phyloP scores from a whole-genome alignment of 345 rosid species.

The Jatropha curcas region DNA sequence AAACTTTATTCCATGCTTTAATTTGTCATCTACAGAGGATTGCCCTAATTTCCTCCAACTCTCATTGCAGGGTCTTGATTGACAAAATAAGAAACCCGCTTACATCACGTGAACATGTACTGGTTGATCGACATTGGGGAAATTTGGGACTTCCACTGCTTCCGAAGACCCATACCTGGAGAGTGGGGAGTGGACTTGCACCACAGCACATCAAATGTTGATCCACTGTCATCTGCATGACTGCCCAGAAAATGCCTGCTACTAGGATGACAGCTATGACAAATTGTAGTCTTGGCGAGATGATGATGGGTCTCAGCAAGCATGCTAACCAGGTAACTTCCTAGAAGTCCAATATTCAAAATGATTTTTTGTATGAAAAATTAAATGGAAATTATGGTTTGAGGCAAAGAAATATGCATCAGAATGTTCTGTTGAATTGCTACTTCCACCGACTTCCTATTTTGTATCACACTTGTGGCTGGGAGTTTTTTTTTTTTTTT shows the following conservation, averaged over 20 bases:
- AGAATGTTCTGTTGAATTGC: too few species aligned
- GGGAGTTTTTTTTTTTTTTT: too few species aligned
- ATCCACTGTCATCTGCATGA: not conserved
- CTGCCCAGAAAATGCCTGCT: not conserved
- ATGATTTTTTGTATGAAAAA: not conserved
- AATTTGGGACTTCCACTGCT: not conserved
- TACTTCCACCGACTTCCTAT: too few species aligned
- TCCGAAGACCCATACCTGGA: not conserved
- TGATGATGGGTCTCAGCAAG: constrained; percentile 2
- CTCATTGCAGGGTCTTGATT: not conserved
- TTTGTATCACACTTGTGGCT: too few species aligned
- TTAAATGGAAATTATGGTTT: not conserved
- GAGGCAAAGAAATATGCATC: not conserved
- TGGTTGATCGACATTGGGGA: not conserved
- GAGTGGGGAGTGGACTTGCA: too few species aligned
- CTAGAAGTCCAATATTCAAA: not conserved
- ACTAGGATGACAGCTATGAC: not conserved
- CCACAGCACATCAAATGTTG: constrained; percentile 2
- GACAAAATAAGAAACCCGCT: not conserved
- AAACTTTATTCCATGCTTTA: not conserved
- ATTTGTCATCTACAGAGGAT: too few species aligned
- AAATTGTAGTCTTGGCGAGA: not conserved
- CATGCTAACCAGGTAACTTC: constrained; percentile 8
- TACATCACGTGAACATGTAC: not conserved
- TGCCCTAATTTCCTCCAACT: not conserved